Base-by-base conservation (phyloP, 495 filamentous ascomycete genomes). In the Penicillium nucicola region DNA sequence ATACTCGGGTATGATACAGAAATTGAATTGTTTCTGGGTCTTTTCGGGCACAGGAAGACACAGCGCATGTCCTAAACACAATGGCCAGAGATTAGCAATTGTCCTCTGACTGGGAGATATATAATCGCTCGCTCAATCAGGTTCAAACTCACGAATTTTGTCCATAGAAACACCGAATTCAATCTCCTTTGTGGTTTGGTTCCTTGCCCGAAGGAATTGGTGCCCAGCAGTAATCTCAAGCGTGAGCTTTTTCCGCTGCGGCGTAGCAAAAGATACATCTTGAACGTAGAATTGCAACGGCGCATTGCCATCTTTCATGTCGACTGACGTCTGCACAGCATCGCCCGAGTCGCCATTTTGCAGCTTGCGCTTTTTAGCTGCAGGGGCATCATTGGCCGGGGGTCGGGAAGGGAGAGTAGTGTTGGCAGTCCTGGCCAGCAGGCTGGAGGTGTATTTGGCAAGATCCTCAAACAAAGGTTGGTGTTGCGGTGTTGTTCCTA, bases 31-130 rank as follows among this genome's bases (percentile, higher is more conserved):
- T 41, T 86, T 83, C 58, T 90, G 86, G 11, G 85, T 76, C 64
- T 97, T 97, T 50, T 97, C 93, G 1, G 93, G 93, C 0, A 96
- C 87, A 2, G 92, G 91, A 33, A 98, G 84, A 65, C 82, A 89
- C 53, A 89, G 77, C 37, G 82, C 77, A 61, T 92, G 86, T 53
- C 87, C 89, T 90, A 64, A 20, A 19, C 4, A 28, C 25, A 28
- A 28, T 6, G 13, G 39, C 32, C 5, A 42, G 22, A 31, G 36
- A 23, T 34, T 54, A 50, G 14, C 11, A 37, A 58, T 34, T 62
- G 43, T 40, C 19, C 12, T 28, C 7, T 8, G 25, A 9, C 25
- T 9, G 25, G 17, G 15, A 39, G 38, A 42, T 18, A 37, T 17
- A 30, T 13, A n/a, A n/a, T n/a, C n/a, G n/a, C n/a, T n/a, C n/a